Percentiles rank a stretch among this genome's conserved stretches.
These are phyloP conservation scores for Verticillium albo-atrum DNA, from an alignment of 2,329 filamentous ascomycete species.

Conservation along the genomic window DNA sequence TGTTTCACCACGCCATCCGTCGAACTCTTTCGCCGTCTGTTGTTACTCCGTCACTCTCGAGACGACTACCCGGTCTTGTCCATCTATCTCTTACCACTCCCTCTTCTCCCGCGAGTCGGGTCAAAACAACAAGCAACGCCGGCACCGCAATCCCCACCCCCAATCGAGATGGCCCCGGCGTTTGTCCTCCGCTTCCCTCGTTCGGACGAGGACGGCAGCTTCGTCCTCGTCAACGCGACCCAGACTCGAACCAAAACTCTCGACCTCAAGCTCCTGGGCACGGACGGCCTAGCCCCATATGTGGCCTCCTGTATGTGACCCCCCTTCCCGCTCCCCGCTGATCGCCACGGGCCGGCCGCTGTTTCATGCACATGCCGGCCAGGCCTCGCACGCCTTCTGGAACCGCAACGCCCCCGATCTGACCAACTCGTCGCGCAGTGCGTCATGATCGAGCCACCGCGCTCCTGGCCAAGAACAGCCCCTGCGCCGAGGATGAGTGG, in stretches of 20 bases:
- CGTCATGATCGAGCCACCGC: slow-evolving; percentile 46
- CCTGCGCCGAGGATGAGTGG: slow-evolving; percentile 63
- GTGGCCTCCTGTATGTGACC: slow-evolving; percentile 48
- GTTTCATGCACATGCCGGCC: not conserved
- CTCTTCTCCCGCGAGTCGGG: not conserved
- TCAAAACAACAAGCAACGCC: not conserved
- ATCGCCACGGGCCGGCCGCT: slow-evolving; percentile 9
- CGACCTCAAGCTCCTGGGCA: slow-evolving; percentile 64
- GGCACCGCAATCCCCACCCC: not conserved
- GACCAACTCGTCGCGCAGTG: not conserved
- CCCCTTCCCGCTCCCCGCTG: slow-evolving; percentile 7
- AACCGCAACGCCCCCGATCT: not conserved
- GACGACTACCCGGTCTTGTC: not conserved
- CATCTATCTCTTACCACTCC: not conserved
- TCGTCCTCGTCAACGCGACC: slow-evolving; percentile 57
- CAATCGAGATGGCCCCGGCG: not conserved
- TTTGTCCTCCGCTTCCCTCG: slow-evolving; percentile 55
- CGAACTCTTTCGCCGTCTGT: not conserved
- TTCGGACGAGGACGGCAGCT: slow-evolving; percentile 45
- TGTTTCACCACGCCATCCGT: not conserved
- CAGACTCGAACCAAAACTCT: slow-evolving; percentile 46
- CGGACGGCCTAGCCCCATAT: slow-evolving; percentile 61
- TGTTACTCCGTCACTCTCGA: not conserved
- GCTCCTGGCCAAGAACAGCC: slow-evolving; percentile 48
- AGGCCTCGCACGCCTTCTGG: not conserved